phyloP scores from a whole-genome alignment of 345 rosid species.

The Populus nigra region DNA sequence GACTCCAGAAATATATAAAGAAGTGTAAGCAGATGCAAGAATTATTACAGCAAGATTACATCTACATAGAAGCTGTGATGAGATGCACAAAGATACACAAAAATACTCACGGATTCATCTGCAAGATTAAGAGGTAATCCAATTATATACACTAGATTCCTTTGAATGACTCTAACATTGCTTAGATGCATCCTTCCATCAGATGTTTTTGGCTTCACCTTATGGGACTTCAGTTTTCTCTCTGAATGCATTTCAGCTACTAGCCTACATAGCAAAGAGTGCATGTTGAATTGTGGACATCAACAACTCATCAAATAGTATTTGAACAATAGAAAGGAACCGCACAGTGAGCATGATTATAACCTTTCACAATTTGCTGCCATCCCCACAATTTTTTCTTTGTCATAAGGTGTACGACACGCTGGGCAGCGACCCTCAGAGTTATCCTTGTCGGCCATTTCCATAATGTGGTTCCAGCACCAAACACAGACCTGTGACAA shows the following conservation, averaged over 20 bases:
- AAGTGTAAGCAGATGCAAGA: background rate
- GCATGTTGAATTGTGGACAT: background rate
- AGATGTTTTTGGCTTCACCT: constrained; percentile 57
- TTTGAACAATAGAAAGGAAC: background rate
- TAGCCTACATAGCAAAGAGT: constrained; percentile 38
- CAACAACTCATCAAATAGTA: background rate
- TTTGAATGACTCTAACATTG: constrained; percentile 73
- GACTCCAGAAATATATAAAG: background rate
- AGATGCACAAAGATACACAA: background rate
- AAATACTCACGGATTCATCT: constrained; percentile 65
- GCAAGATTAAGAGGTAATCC: constrained; percentile 86
- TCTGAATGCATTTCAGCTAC: constrained; percentile 63
- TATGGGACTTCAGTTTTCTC: constrained; percentile 62
- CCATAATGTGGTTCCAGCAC: constrained; percentile 97
- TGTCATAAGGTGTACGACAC: constrained; percentile 81
- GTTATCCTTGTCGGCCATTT: constrained; percentile 88
- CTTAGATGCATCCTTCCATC: constrained; percentile 80
- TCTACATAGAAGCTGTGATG: background rate
- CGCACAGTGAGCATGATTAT: constrained; percentile 2
- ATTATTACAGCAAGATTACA: background rate
- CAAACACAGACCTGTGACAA: constrained; percentile 77
- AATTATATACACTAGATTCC: constrained; percentile 86
- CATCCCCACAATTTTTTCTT: constrained; percentile 85
- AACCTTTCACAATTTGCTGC: constrained; percentile 73
- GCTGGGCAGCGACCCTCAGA: constrained; percentile 97